phyloP scores from a whole-genome alignment of 2,329 filamentous ascomycete species.

The Aspergillus sp. region DNA sequence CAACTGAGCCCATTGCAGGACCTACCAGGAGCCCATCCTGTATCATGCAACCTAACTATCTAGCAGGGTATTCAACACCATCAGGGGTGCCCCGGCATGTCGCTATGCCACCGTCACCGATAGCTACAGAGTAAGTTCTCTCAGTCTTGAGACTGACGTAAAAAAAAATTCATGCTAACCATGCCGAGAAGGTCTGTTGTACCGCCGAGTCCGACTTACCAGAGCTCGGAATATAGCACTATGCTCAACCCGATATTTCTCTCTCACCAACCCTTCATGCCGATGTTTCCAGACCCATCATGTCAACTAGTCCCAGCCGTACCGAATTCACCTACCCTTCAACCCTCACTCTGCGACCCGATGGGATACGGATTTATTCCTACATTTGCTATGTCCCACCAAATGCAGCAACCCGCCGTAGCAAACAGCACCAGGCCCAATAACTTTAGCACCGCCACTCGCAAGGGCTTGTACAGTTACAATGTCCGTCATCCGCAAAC shows the following conservation, averaged over 20 bases:
- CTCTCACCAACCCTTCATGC: constrained; percentile 25
- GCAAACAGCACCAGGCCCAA: constrained; percentile 5
- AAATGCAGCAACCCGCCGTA: constrained; percentile 11
- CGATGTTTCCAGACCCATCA: constrained; percentile 28
- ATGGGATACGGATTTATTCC: constrained; percentile 28
- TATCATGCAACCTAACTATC: constrained; percentile 27
- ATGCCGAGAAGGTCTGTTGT: constrained; percentile 21
- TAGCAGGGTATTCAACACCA: constrained; percentile 35
- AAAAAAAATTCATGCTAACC: not conserved
- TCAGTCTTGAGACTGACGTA: not conserved
- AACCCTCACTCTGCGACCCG: constrained; percentile 29
- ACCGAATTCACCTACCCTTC: constrained; percentile 31
- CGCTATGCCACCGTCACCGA: constrained; percentile 34
- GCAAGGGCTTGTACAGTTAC: constrained; percentile 14
- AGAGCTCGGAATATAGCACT: constrained; percentile 27
- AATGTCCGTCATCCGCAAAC: constrained; percentile 9
- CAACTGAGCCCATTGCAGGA: constrained; percentile 43
- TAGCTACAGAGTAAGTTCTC: constrained; percentile 37
- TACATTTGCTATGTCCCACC: constrained; percentile 26
- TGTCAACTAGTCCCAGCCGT: constrained; percentile 23
- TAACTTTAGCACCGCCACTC: not conserved
- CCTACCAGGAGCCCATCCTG: constrained; percentile 40
- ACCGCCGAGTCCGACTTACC: constrained; percentile 22
- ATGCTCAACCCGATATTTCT: constrained; percentile 27
- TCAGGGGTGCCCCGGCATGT: constrained; percentile 28